phyloP scores from a whole-genome alignment of 495 filamentous ascomycete species.

The Aspergillus diversus region DNA sequence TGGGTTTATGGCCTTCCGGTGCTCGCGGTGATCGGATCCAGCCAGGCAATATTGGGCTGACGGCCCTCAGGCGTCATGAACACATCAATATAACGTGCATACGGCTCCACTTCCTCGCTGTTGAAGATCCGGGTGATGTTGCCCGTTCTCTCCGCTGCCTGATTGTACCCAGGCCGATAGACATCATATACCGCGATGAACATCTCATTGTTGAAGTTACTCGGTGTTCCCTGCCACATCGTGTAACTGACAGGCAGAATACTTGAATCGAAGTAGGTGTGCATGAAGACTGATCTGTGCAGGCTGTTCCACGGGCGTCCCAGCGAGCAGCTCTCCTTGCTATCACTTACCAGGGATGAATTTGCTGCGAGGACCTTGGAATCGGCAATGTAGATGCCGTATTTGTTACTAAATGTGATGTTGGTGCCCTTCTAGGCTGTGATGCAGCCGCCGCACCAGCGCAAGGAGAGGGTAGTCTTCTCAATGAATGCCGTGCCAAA shows the following conservation, averaged over 20 bases:
- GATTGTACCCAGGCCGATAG: too few species aligned
- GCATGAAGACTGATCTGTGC: conserved; percentile 56
- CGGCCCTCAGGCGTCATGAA: too few species aligned
- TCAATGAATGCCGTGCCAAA: conserved; percentile 57
- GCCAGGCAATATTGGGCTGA: too few species aligned
- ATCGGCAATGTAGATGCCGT: conserved; percentile 62
- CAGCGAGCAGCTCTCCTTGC: conserved; percentile 55
- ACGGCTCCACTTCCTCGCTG: too few species aligned
- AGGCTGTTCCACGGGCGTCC: conserved; percentile 64
- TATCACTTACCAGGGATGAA: conserved; percentile 45
- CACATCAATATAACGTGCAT: too few species aligned
- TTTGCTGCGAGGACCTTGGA: conserved; percentile 55
- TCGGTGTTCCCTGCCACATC: too few species aligned
- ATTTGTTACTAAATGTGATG: conserved; percentile 64
- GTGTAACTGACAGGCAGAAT: conserved; percentile 56
- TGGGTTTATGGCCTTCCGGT: too few species aligned
- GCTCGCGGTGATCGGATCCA: too few species aligned
- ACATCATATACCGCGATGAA: too few species aligned
- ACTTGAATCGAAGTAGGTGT: conserved; percentile 54
- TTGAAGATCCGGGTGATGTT: too few species aligned
- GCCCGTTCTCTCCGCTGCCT: too few species aligned
- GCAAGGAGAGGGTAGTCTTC: conserved; percentile 46
- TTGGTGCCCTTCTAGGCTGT: conserved; percentile 73
- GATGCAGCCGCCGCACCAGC: conserved; percentile 62
- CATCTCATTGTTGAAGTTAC: too few species aligned